Base-by-base conservation (phyloP, 2,329 filamentous ascomycete genomes). In the Furcasterigmium furcatum region DNA sequence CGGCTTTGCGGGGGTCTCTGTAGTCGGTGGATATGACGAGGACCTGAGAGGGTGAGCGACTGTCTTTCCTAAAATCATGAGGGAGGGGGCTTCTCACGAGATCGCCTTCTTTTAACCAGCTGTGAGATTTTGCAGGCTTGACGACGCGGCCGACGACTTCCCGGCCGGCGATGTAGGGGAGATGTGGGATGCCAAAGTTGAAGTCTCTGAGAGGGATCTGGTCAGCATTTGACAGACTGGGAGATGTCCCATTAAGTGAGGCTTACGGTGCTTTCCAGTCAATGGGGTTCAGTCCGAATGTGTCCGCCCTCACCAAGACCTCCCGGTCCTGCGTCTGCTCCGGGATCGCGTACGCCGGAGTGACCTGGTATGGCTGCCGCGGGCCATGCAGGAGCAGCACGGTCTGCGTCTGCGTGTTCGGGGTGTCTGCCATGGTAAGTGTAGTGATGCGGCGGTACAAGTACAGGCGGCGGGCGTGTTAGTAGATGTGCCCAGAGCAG, bases 21-120 rank as follows among this genome's bases (percentile, higher is more conserved):
- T 89, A 89, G 64, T 89, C 85, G 24, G 85, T 89, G 0, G 84
- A 87, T 13, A 86, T 82, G n/a, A 80, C 79, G 27, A 87, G 73
- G 9, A 76, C 72, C 64, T 70, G 72, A 6, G 9, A 7, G 4
- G 16, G 10, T 24, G 18, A 22, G 38, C 21, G 22, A 8, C 3
- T 12, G 4, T 18, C 13, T 21, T 22, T 9, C 8, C n/a, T 41
- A 14, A 12, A 13, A 25, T 12, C 16, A 20, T n/a, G 18, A 42
- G 30, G 16, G 13, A 5, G 35, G 43, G 58, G 47, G 5, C 9
- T 22, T 9, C 52, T 46, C 56, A 76, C 74, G 43, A 74, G 67
- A 51, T 87, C 82, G 22, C 82, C 79, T 9, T 68, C 59, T 43
- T 71, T 70, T 19, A 87, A 67, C 41, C 82, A 2, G 38, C 27